Conservation (phyloP, 345 rosid species). For the Salix caprea region DNA sequence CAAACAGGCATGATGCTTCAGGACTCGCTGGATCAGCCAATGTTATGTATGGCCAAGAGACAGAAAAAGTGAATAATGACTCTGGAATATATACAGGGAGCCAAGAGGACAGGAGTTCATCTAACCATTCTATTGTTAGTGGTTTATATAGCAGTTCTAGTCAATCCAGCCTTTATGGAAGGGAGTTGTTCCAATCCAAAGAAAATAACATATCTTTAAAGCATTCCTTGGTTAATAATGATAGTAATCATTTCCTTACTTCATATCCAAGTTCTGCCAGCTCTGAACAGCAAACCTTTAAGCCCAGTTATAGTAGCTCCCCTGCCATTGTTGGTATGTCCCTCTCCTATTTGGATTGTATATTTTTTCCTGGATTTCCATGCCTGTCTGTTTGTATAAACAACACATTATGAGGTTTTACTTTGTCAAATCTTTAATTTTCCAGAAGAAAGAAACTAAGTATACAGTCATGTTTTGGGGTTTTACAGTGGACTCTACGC, state of each 20-base stretch:
- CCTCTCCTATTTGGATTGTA: conserved; percentile 33
- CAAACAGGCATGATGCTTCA: conserved; percentile 25
- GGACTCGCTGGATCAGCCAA: conserved; percentile 28
- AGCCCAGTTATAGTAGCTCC: conserved; percentile 24
- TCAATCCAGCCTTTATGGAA: conserved; percentile 24
- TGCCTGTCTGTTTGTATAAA: not conserved
- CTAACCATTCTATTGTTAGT: conserved; percentile 20
- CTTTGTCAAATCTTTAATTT: conserved; percentile 8
- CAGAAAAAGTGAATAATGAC: conserved; percentile 31
- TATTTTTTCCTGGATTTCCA: conserved; percentile 15
- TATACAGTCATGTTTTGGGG: conserved; percentile 8
- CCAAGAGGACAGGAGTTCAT: conserved; percentile 18
- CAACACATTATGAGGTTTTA: conserved; percentile 3
- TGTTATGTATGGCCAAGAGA: conserved; percentile 29
- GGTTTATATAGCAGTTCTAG: conserved; percentile 21
- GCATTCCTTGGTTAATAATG: conserved; percentile 21
- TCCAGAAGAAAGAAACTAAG: conserved; percentile 12
- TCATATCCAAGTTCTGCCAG: conserved; percentile 31
- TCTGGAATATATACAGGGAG: conserved; percentile 22
- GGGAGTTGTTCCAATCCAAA: conserved; percentile 27
- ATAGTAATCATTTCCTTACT: conserved; percentile 14
- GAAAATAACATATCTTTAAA: conserved; percentile 32
- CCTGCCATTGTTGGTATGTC: conserved; percentile 29
- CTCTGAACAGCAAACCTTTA: conserved; percentile 24
- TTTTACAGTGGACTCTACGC: conserved; percentile 39